A percentile compares a stretch with the other conserved stretches of the same genome.
Evolutionary conservation across 1,139 yeast genomes (phyloP).

Genomic region (Nakaseomyces sp.): DNA sequence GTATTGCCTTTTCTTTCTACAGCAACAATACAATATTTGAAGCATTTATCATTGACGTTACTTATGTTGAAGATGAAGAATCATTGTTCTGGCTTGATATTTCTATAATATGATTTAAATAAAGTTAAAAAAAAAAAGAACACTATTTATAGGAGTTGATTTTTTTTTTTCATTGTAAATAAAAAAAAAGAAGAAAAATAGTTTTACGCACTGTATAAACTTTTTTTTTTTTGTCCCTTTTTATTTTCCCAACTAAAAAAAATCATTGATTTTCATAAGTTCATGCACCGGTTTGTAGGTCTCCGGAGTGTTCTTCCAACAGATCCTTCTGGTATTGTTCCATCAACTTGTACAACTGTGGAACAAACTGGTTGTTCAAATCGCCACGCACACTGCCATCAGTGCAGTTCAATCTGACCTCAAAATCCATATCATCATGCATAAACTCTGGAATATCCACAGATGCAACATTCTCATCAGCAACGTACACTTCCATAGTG

Average conservation of each 20-base stretch:
- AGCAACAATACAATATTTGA: no score
- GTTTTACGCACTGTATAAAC: slow-evolving; percentile 5
- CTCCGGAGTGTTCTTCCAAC: slow-evolving; percentile 51
- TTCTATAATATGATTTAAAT: slow-evolving; percentile 1
- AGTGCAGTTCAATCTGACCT: slow-evolving; percentile 33
- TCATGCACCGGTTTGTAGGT: slow-evolving; percentile 40
- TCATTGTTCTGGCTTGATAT: slow-evolving; percentile 1
- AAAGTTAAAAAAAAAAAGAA: no score
- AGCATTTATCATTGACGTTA: no score
- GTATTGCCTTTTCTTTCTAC: no score
- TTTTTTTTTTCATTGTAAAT: not conserved
- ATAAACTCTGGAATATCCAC: slow-evolving; percentile 55
- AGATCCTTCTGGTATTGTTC: slow-evolving; percentile 54
- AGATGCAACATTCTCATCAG: slow-evolving; percentile 32
- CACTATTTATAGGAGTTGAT: not conserved
- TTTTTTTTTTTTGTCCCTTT: not conserved
- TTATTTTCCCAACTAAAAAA: no score
- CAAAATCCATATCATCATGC: slow-evolving; percentile 65
- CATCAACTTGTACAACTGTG: slow-evolving; percentile 42
- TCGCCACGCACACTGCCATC: not conserved
- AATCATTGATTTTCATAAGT: not conserved
- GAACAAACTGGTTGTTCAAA: slow-evolving; percentile 37
- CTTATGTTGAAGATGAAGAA: no score
- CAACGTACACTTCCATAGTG: slow-evolving; percentile 39
- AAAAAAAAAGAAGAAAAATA: not conserved